Evolutionary conservation across 768 basidiomycete species (phyloP).

Genomic region (Mycena metata): DNA sequence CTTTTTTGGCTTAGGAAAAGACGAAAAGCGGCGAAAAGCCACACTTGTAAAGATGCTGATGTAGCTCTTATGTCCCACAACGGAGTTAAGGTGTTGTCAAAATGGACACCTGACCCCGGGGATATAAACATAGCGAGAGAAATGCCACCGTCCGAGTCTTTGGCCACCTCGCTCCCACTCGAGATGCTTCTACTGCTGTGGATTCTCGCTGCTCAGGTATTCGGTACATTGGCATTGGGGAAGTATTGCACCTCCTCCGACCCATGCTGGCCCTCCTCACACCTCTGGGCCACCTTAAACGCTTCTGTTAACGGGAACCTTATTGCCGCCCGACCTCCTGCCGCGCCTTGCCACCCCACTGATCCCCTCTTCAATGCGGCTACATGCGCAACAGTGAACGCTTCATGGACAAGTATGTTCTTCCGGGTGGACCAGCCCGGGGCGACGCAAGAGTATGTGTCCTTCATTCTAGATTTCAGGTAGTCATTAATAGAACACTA

Average conservation of each 20-base stretch:
- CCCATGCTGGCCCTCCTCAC: constrained; percentile 24
- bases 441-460: constrained; percentile 24
- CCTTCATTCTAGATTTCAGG: neutral
- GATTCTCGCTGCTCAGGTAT: constrained; percentile 1
- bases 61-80: too few species aligned
- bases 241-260: constrained; percentile 23
- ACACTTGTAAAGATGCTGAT: too few species aligned
- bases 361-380: constrained; percentile 21
- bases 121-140: too few species aligned
- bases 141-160: too few species aligned
- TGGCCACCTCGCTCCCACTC: too few species aligned
- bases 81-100: too few species aligned
- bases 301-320: constrained; percentile 18
- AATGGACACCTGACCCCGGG: too few species aligned
- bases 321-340: constrained; percentile 21
- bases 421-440: constrained; percentile 26
- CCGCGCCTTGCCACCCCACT: constrained; percentile 22
- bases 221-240: constrained; percentile 1
- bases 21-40: too few species aligned
- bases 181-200: constrained; percentile 3
- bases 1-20: too few species aligned
- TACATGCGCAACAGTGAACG: constrained; percentile 24
- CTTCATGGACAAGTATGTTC: constrained; percentile 23
- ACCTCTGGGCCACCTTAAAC: constrained; percentile 21
- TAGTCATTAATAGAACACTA: neutral